A percentile compares a stretch with the other conserved stretches of the same genome.
phyloP scores from a whole-genome alignment of 164 flowering plant species.

The Magnolia kwangsiensis region DNA sequence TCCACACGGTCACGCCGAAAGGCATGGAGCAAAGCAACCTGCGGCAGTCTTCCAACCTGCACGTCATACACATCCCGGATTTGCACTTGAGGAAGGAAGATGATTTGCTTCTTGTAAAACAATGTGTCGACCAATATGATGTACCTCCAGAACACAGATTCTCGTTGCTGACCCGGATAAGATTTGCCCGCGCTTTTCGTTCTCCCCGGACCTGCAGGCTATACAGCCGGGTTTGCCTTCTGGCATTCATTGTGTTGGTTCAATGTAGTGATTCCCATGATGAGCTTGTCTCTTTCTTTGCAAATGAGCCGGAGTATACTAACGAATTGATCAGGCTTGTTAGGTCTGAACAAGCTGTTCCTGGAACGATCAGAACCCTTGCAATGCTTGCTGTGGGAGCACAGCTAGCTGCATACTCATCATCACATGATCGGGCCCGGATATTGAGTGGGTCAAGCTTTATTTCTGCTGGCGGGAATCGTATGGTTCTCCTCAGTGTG shows the following conservation, averaged over 20 bases:
- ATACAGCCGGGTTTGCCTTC: slow-evolving; percentile 89
- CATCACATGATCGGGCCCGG: slow-evolving; percentile 92
- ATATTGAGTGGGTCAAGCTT: slow-evolving; percentile 88
- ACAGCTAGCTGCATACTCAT: slow-evolving; percentile 87
- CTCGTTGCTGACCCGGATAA: slow-evolving; percentile 80
- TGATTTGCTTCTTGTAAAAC: slow-evolving; percentile 70
- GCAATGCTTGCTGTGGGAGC: slow-evolving; percentile 93
- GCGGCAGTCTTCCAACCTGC: slow-evolving; percentile 33
- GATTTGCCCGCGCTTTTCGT: slow-evolving; percentile 88
- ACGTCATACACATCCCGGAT: slow-evolving; percentile 75
- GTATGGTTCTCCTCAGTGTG: slow-evolving; percentile 87
- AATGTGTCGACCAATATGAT: slow-evolving; percentile 55
- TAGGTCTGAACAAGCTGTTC: slow-evolving; percentile 69
- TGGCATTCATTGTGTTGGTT: slow-evolving; percentile 92
- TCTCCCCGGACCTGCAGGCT: slow-evolving; percentile 71
- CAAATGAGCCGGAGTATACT: slow-evolving; percentile 95
- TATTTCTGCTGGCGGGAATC: slow-evolving; percentile 82
- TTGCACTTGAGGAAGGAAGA: slow-evolving; percentile 70
- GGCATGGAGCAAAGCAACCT: slow-evolving; percentile 33
- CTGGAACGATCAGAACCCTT: slow-evolving; percentile 73
- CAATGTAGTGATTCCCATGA: slow-evolving; percentile 94
- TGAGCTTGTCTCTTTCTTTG: slow-evolving; percentile 86
- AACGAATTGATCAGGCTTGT: slow-evolving; percentile 92
- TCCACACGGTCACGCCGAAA: slow-evolving; percentile 43
- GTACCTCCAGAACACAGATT: slow-evolving; percentile 82